Evolutionary conservation across 1,139 yeast species (phyloP), one percentile per base, ranked within the genome.

Genomic region (Nadsonia starkeyi-henricii): DNA sequence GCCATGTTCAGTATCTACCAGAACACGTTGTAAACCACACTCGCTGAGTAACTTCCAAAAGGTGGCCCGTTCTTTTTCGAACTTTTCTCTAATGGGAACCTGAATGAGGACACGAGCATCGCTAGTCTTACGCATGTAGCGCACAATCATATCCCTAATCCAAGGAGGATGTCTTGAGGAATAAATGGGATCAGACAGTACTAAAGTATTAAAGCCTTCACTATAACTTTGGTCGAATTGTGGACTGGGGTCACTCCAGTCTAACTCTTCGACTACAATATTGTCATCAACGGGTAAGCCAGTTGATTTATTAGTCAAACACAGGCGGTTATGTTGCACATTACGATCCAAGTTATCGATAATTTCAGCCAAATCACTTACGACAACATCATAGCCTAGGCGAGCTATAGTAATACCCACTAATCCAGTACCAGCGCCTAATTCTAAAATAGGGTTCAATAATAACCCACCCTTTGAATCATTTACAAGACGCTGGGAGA

Each of bases 351-450:
- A 63, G 58, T 91, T 91, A 0, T 78, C 78, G 0, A 81, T 71
- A 47, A 91, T 89, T 50, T 79, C 93, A 0, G 79, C 78, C 46
- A 91, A 66, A 62, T 91, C 98, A 0, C 98, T 88, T 39, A 86
- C 63, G 17, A 68, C 65, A 0, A 86, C 72, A 0, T 68, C 59
- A 54, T 66, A 72, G 1, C 79, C 85, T 41, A 74, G 61, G 17
- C 69, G 54, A 1, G 75, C 73, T 50, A 83, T 73, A 8, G 60
- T 60, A 43, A 91, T 81, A 0, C 97, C 96, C 1, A 82, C 84
- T 20, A 91, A 67, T 0, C 98, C 98, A 0, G 98, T 91, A 0
- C 98, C 98, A 0, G 97, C 73, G 0, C 98, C 98, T 21, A 91
- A 68, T 59, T 91, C 98, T 15, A 91, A 64, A 0, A 85, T 73